Evolutionary conservation across 768 basidiomycete species (phyloP).

Genomic region (Trametes meyenii): DNA sequence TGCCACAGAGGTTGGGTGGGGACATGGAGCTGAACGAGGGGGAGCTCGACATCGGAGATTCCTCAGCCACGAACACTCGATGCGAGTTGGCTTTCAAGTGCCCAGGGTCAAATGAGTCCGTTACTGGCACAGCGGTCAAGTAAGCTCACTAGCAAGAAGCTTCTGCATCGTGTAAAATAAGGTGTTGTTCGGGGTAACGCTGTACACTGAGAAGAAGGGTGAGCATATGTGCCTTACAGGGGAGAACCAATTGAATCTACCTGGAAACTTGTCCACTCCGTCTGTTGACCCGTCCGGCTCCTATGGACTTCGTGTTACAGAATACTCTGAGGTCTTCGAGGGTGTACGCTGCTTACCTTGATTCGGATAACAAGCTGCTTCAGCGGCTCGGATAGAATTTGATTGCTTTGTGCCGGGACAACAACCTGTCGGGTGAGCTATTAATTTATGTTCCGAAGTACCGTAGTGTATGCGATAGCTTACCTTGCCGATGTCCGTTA

Average conservation of each 20-base stretch:
- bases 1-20: conserved; percentile 61
- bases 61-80: conserved; percentile 76
- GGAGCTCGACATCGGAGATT: conserved; percentile 53
- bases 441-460: background rate
- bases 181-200: conserved; percentile 64
- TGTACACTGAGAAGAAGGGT: conserved; percentile 57
- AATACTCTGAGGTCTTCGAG: background rate
- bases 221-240: background rate
- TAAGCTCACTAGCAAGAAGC: conserved; percentile 76
- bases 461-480: background rate
- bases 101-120: too few species aligned
- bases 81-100: conserved; percentile 66
- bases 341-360: conserved; percentile 50
- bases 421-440: conserved; percentile 52
- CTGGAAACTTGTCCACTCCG: conserved; percentile 79
- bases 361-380: conserved; percentile 71
- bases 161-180: conserved; percentile 78
- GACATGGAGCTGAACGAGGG: conserved; percentile 45
- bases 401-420: conserved; percentile 79
- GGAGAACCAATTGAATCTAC: conserved; percentile 35
- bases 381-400: conserved; percentile 68
- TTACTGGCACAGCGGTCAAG: background rate
- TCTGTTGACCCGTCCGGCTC: conserved; percentile 76
- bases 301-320: conserved; percentile 36
- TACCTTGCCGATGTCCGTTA: conserved; percentile 81